Evolutionary conservation across 176 grass and related monocot genomes (phyloP).

Genomic region (Ananas comosus): DNA sequence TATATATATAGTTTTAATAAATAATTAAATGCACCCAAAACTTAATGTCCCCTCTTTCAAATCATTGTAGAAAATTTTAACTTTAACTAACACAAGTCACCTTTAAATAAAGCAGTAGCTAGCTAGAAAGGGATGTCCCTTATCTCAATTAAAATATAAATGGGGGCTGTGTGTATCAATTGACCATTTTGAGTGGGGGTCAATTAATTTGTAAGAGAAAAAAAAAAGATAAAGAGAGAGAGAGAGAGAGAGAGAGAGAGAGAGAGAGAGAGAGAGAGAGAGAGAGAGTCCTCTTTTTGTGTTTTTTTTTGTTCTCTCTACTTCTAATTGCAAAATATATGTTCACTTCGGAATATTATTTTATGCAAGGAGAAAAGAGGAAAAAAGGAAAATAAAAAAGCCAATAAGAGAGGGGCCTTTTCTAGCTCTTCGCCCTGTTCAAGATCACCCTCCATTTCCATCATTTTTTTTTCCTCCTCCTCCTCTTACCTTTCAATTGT

Average conservation of each 20-base stretch:
- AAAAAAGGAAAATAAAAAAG: slow-evolving; percentile 25
- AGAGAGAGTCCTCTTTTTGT: slow-evolving; percentile 35
- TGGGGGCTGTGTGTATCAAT: slow-evolving; percentile 29
- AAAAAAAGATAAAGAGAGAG: slow-evolving; percentile 52
- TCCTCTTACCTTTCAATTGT: slow-evolving; percentile 84
- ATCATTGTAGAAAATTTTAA: too few relatives aligned
- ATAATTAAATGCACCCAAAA: not conserved
- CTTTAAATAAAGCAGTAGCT: too few relatives aligned
- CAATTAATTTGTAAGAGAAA: slow-evolving; percentile 55
- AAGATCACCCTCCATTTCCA: slow-evolving; percentile 51
- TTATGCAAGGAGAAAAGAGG: slow-evolving; percentile 27
- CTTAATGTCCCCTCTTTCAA: too few relatives aligned
- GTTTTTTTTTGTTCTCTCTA: slow-evolving; percentile 24
- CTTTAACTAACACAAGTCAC: too few relatives aligned
- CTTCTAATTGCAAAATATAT: slow-evolving; percentile 1
- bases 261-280: slow-evolving; percentile 43
- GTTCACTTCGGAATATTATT: slow-evolving; percentile 4
- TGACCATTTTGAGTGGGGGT: slow-evolving; percentile 53
- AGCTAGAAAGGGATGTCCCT: not conserved
- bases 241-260: slow-evolving; percentile 49
- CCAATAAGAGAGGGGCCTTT: slow-evolving; percentile 62
- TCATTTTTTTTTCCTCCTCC: slow-evolving; percentile 36
- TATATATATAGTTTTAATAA: slow-evolving; percentile 7
- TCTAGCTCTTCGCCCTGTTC: slow-evolving; percentile 40
- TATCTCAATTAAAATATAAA: slow-evolving; percentile 11